Percentiles rank a stretch among this genome's conserved stretches.
phyloP scores from a whole-genome alignment of 768 basidiomycete species.

The Xerocomellus amylosporus region DNA sequence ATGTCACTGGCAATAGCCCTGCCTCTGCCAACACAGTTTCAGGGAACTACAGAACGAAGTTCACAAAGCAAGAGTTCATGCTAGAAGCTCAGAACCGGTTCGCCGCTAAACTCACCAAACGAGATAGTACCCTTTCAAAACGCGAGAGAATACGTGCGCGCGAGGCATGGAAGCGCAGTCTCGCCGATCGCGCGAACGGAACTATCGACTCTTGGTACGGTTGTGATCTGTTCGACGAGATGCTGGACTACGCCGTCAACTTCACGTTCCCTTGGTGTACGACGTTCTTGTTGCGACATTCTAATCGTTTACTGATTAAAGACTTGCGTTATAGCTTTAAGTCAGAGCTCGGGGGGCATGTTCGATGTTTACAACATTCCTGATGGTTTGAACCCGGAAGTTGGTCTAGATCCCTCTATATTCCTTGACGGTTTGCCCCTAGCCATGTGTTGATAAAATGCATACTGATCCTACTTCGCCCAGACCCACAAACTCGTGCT shows the following conservation, averaged over 20 bases:
- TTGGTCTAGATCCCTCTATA: slow-evolving; percentile 46
- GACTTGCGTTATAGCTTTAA: slow-evolving; percentile 14
- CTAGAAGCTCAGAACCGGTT: slow-evolving; percentile 24
- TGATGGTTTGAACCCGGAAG: slow-evolving; percentile 53
- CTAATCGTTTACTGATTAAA: slow-evolving; percentile 3
- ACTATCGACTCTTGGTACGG: slow-evolving; percentile 64
- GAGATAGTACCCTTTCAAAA: slow-evolving; percentile 21
- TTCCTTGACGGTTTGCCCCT: slow-evolving; percentile 61
- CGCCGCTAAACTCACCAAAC: slow-evolving; percentile 19
- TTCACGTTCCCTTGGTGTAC: slow-evolving; percentile 63
- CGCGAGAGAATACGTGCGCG: slow-evolving; percentile 25
- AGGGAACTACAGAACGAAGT: slow-evolving; percentile 16
- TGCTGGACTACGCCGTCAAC: slow-evolving; percentile 70
- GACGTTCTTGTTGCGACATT: slow-evolving; percentile 8
- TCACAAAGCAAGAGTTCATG: slow-evolving; percentile 21
- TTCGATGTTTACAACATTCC: slow-evolving; percentile 54
- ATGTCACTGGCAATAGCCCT: slow-evolving; percentile 16
- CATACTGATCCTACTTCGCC: not conserved
- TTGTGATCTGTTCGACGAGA: slow-evolving; percentile 61
- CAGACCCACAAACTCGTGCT: slow-evolving; percentile 52
- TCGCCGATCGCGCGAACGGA: slow-evolving; percentile 48
- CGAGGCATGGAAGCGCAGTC: slow-evolving; percentile 43
- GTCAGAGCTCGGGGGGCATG: slow-evolving; percentile 26
- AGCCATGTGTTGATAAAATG: not conserved
- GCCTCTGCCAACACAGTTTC: not conserved